These are phyloP conservation scores for Aspergillus neotritici DNA, from an alignment of 2,329 filamentous ascomycete genomes.

Conservation along the genomic window DNA sequence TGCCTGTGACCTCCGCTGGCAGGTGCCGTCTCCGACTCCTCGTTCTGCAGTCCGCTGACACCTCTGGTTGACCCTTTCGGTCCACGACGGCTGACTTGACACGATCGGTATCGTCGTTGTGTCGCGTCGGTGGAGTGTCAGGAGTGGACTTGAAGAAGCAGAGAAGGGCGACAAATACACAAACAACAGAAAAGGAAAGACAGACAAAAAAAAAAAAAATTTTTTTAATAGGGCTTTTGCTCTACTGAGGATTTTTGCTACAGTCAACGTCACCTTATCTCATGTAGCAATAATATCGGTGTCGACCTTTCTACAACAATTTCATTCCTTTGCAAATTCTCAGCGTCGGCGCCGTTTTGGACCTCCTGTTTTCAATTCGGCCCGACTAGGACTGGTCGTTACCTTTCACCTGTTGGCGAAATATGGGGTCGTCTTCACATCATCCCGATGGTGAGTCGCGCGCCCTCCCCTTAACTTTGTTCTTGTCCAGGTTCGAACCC, in stretches of 20 bases:
- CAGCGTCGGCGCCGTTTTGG: constrained; percentile 14
- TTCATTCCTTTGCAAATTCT: constrained; percentile 3
- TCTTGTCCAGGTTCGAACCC: constrained; percentile 14
- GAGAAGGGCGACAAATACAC: too few species aligned
- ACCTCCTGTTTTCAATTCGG: constrained; percentile 14
- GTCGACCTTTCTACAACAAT: constrained; percentile 1
- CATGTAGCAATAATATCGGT: constrained; percentile 18
- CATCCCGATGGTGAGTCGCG: constrained; percentile 36
- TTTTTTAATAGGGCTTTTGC: too few species aligned
- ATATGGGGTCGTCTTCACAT: constrained; percentile 32
- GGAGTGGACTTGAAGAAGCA: too few species aligned
- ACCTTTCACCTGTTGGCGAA: constrained; percentile 15
- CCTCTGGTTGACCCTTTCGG: constrained; percentile 6
- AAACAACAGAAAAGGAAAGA: too few species aligned
- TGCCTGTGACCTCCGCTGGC: constrained; percentile 30
- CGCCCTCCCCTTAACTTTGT: constrained; percentile 11
- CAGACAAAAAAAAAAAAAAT: too few species aligned
- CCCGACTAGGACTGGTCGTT: constrained; percentile 19
- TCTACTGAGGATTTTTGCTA: too few species aligned
- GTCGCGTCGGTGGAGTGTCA: too few species aligned
- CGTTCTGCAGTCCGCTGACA: constrained; percentile 25
- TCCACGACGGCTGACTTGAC: constrained; percentile 7
- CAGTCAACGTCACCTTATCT: constrained; percentile 7
- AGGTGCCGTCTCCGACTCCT: constrained; percentile 26
- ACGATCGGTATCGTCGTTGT: too few species aligned